phyloP scores from a whole-genome alignment of 2,329 filamentous ascomycete genomes.

The Xylaria arbuscula region DNA sequence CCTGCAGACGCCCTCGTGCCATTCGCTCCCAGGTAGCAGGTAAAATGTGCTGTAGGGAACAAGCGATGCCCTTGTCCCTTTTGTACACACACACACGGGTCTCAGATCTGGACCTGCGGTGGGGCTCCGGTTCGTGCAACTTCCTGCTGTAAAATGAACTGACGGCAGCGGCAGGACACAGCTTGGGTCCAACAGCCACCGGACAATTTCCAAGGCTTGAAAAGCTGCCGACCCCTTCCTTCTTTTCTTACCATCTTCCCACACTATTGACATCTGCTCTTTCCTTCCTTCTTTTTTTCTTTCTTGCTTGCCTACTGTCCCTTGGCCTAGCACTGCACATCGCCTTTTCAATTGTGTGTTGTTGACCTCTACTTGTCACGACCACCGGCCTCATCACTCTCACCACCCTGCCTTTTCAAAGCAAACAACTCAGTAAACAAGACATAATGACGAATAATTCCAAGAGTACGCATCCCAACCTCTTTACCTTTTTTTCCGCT shows the following conservation, averaged over 20 bases:
- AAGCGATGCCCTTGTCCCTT: neutral
- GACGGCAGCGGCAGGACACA: neutral
- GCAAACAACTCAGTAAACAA: slow-evolving; percentile 2
- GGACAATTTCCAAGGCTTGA: slow-evolving; percentile 11
- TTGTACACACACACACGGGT: slow-evolving; percentile 12
- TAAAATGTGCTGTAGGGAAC: neutral
- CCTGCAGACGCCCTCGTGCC: slow-evolving; percentile 1
- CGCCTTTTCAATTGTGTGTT: neutral
- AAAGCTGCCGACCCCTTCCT: neutral
- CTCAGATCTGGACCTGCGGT: slow-evolving; percentile 28
- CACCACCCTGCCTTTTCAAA: slow-evolving; percentile 5
- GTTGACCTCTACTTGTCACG: neutral
- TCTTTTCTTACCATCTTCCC: slow-evolving; percentile 2
- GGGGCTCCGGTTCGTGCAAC: slow-evolving; percentile 36
- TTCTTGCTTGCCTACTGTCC: neutral
- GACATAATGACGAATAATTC: slow-evolving; percentile 26
- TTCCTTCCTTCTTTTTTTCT: neutral
- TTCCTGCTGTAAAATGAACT: slow-evolving; percentile 16
- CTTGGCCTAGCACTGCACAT: neutral
- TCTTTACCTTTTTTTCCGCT: neutral
- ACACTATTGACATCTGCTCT: neutral
- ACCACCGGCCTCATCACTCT: slow-evolving; percentile 16
- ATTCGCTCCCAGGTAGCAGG: neutral
- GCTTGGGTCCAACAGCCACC: slow-evolving; percentile 13
- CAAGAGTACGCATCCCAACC: slow-evolving; percentile 12